Base-by-base conservation (phyloP, 2,329 filamentous ascomycete species). In the Hymenoscyphus fructigenus region DNA sequence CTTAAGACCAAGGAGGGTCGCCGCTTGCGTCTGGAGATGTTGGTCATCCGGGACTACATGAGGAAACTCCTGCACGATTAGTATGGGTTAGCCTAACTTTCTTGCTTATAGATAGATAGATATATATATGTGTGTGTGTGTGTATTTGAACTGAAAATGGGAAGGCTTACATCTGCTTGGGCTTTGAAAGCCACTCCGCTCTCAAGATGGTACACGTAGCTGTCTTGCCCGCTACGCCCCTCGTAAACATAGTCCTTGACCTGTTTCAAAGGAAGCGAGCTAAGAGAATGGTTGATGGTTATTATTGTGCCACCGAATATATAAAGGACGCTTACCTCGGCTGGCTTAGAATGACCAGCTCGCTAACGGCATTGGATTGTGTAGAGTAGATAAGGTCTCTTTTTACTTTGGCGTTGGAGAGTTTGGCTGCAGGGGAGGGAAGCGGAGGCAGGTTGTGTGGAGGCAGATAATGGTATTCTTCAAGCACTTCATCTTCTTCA, bases 161-260 rank as follows among this genome's bases (percentile, higher is more conserved):
- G 26, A 17, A n/a, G 17, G 6, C 58, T 32, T 60, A 50, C 58
- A 28, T 28, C 26, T 28, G 38, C 34, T 50, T 60, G 58, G 9
- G 1, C 36, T 20, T 60, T 60, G 26, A 26, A 60, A 47, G 58
- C 38, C 6, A 60, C 58, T 15, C 58, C 58, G n/a, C 5, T 6
- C 38, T 60, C 58, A 14, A 60, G 12, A 34, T 60, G 36, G 28
- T 47, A 60, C n/a, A 60, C 58, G 23, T 47, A 60, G 36, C 58
- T 60, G 20, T 60, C 29, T 26, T 32, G 6, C 20, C 58, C 58
- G 36, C 58, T 15, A 32, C 47, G 44, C 20, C 58, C 23, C 34
- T 60, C 58, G 26, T 60, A 50, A 6, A 60, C 58, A 29, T 60
- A 60, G 20, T 60, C 47, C 34, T 50, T 60, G 12, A 60, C 12